Evolutionary conservation across 345 rosid genomes (phyloP).

Genomic region (Aquilaria yunnanensis): DNA sequence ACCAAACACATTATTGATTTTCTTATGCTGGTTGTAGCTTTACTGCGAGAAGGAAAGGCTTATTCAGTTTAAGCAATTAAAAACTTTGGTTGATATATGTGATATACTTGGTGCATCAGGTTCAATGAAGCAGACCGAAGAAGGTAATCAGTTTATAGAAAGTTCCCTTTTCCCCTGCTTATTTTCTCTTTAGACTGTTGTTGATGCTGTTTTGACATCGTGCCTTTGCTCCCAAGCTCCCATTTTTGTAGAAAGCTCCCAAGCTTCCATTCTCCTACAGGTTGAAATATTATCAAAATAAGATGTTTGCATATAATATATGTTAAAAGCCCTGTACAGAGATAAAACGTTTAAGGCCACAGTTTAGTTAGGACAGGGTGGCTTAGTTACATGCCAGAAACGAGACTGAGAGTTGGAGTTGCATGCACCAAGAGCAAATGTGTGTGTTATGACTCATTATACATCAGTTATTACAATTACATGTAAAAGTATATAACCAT

Average conservation of each 20-base stretch:
- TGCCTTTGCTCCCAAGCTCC: background rate
- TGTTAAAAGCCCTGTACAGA: too few species aligned
- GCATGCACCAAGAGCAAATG: too few species aligned
- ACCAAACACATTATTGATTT: too few species aligned
- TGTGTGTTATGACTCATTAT: too few species aligned
- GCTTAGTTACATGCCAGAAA: too few species aligned
- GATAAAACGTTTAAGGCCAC: too few species aligned
- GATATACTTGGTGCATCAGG: slow-evolving; percentile 88
- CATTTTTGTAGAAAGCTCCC: background rate
- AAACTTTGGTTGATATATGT: slow-evolving; percentile 73
- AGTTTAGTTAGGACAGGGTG: too few species aligned
- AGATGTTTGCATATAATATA: too few species aligned
- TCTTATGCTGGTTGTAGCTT: slow-evolving; percentile 36
- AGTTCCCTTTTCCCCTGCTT: background rate
- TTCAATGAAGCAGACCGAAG: slow-evolving; percentile 87
- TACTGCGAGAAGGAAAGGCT: slow-evolving; percentile 90
- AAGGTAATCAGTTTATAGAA: slow-evolving; percentile 44
- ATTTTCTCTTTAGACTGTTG: background rate
- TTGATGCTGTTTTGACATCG: background rate
- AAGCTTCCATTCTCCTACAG: background rate
- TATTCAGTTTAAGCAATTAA: slow-evolving; percentile 64
- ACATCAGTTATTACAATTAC: too few species aligned
- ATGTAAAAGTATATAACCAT: too few species aligned
- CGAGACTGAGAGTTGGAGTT: too few species aligned
- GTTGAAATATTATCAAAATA: too few species aligned